Conservation (phyloP, 345 rosid genomes). For the Dimocarpus longan region DNA sequence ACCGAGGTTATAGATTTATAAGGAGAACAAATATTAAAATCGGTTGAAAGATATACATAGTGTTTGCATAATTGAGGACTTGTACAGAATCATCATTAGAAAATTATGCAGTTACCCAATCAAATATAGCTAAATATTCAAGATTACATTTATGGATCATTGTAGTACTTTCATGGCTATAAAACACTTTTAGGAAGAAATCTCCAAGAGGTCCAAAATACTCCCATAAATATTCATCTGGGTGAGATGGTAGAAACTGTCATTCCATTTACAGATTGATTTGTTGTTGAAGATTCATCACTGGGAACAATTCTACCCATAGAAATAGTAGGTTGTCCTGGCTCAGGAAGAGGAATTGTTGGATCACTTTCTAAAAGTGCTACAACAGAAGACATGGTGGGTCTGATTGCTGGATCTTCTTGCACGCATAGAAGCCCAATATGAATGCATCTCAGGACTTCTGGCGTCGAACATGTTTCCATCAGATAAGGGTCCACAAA, state of each 20-base stretch:
- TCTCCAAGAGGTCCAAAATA: too few relatives aligned
- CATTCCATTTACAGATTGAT: constrained; percentile 15
- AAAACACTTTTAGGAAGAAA: background rate
- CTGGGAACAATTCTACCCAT: constrained; percentile 7
- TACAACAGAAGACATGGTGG: constrained; percentile 49
- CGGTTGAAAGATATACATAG: too few relatives aligned
- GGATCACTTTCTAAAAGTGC: constrained; percentile 39
- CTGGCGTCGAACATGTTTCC: constrained; percentile 26
- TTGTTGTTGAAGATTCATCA: background rate
- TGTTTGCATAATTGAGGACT: background rate
- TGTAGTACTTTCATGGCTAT: background rate
- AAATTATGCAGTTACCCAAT: background rate
- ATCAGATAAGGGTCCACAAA: constrained; percentile 37
- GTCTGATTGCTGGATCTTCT: constrained; percentile 46
- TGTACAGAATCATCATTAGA: background rate
- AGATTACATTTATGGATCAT: background rate
- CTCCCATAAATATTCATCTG: constrained; percentile 1
- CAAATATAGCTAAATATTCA: background rate
- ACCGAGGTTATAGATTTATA: too few relatives aligned
- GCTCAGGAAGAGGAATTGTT: constrained; percentile 15
- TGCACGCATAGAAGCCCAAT: constrained; percentile 55
- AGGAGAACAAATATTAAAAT: too few relatives aligned
- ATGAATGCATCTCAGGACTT: constrained; percentile 45
- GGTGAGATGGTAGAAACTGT: constrained; percentile 18
- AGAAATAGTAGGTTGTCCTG: constrained; percentile 31